phyloP scores from a whole-genome alignment of 2,329 filamentous ascomycete genomes.

The Cladosporium sp. region DNA sequence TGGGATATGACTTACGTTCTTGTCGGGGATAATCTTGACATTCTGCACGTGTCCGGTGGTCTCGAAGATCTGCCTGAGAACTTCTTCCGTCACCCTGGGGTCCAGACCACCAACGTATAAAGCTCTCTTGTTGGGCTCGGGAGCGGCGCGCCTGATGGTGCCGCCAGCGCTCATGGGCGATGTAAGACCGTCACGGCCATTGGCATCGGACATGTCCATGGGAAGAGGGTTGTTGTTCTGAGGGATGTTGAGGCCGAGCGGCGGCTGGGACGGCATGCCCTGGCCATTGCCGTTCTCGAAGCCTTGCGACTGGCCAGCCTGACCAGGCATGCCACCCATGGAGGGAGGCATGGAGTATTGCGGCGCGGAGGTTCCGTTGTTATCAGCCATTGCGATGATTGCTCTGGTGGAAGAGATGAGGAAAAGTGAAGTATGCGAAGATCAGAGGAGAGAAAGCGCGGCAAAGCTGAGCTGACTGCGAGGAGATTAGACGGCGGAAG shows the following conservation, averaged over 20 bases:
- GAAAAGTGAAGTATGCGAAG: constrained; percentile 7
- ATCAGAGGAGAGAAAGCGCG: constrained; percentile 3
- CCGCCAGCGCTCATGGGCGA: constrained; percentile 79
- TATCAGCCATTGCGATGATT: constrained; percentile 9
- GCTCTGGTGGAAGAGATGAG: background rate
- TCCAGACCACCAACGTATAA: constrained; percentile 94
- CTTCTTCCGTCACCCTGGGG: constrained; percentile 91
- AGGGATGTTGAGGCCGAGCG: constrained; percentile 67
- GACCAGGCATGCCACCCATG: constrained; percentile 33
- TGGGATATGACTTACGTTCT: constrained; percentile 70
- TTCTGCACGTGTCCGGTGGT: constrained; percentile 97
- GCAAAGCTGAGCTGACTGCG: constrained; percentile 11
- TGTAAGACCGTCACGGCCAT: constrained; percentile 71
- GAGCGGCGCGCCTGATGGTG: constrained; percentile 83
- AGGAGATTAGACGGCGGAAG: constrained; percentile 6
- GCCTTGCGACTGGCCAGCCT: constrained; percentile 31
- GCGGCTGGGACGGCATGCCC: constrained; percentile 85
- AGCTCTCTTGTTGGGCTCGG: constrained; percentile 97
- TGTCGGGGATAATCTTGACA: constrained; percentile 99
- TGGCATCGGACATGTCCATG: constrained; percentile 60
- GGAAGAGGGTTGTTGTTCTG: constrained; percentile 96
- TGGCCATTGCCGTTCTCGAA: constrained; percentile 68
- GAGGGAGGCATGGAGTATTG: constrained; percentile 7
- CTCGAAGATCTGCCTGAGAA: constrained; percentile 96
- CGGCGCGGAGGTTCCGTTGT: constrained; percentile 3